Evolutionary conservation across 805 yeast genomes (phyloP), one percentile per base, ranked within the genome.

Genomic region (Wickerhamomyces strasburgensis): DNA sequence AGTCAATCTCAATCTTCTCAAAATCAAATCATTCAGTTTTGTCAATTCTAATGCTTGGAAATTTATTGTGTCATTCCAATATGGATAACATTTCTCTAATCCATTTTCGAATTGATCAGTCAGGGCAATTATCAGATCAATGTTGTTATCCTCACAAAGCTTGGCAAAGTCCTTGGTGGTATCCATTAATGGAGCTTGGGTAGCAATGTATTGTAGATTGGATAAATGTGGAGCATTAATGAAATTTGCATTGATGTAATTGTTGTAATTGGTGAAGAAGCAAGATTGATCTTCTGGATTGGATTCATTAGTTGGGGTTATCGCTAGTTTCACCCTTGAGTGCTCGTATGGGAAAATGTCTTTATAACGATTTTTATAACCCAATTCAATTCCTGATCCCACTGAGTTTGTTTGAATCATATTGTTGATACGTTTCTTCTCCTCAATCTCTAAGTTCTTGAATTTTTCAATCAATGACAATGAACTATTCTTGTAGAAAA

Each of bases 141-240:
- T 72, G 14, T 68, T 58, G 46, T 84, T 75, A 39, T 80, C 78
- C 29, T 75, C 64, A 13, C 84, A 70, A 62, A 88, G 77, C 39
- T 80, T 82, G 82, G 94, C 88, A 52, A 90, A 89, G 57, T 90
- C 96, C 15, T 77, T 78, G 18, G 80, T 70, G 0, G 98, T 90
- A 27, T 71, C 70, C 3, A 56, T 57, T 41, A 84, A 59, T 3
- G 98, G 98, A 2, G 96, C 98, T 58, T 90, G 96, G 1, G 94
- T 74, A 0, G 95, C 96, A 49, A 89, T 84, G 53, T 81, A 84
- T 28, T 72, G 69, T 27, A 61, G 41, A 5, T 50, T 34, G 2
- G 47, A 35, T 6, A 46, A 18, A 2, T 39, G 38, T 19, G 56
- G 53, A 18, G 56, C 49, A 9, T 45, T 45, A 32, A 85, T 60